Evolutionary conservation across 176 grass and related monocot genomes (phyloP), one percentile per base, ranked within the genome.

Genomic region (Cocos nucifera): DNA sequence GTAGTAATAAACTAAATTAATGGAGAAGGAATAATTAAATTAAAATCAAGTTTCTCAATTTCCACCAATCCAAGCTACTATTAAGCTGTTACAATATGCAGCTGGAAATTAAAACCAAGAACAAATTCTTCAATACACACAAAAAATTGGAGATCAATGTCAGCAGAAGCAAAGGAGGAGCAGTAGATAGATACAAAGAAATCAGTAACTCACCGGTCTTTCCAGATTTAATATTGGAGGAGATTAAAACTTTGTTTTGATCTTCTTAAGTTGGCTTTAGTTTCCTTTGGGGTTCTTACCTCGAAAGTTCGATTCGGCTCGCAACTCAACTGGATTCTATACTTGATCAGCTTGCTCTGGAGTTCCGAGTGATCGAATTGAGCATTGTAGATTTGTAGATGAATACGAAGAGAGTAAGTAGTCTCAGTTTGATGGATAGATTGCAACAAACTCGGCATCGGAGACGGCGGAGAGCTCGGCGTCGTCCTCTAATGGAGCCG

Each of bases 391-490:
- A 4, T 15, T 16, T 5, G 57, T 58, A 17, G 23, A 4, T 15
- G 57, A 58, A 27, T 20, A 16, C 17, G 57, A 27, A 26, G 57
- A 26, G 21, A 15, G 12, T 55, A 12, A 53, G 29, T 6, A 6
- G 6, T 19, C 50, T 55, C 16, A 15, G 18, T 32, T 29, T 22
- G 15, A 10, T 9, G 32, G 32, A 39, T 39, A 29, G 14, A 12
- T 48, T 16, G 44, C 15, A 55, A 57, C 78, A 61, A 85, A 85
- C 80, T 88, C 80, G 14, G 75, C 72, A 77, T 80, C 76, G 68
- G 73, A 89, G 23, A 84, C 57, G 69, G 69, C 80, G 27, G 80
- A 89, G 59, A 81, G 57, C 24, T 89, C 80, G 54, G 61, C 32
- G 21, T 89, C 67, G 35, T 70, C 86, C 23, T 89, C 81, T 17